phyloP scores from a whole-genome alignment of 129 eudicot genomes.

The Helianthus annuus region HanXRQr2.0-SUNRISE NC_035445.2:127710301-127710800 shows the following conservation, averaged over 20 bases:
- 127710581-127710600: not conserved
- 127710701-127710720: too few relatives aligned
- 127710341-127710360: constrained; percentile 91
- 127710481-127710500: constrained; percentile 92
- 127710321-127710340: constrained; percentile 68
- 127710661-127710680: too few relatives aligned
- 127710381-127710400: constrained; percentile 96
- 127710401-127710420: not conserved
- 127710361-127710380: constrained; percentile 82
- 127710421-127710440: not conserved
- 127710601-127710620: not conserved
- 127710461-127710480: constrained; percentile 46
- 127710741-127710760: too few relatives aligned
- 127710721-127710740: too few relatives aligned
- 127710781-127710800: too few relatives aligned
- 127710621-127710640: not conserved
- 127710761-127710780: too few relatives aligned
- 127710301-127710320: not conserved
- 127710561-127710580: constrained; percentile 96
- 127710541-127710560: constrained; percentile 79
- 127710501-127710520: constrained; percentile 89
- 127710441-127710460: constrained; percentile 6
- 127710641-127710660: too few relatives aligned
- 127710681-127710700: too few relatives aligned
- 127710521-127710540: constrained; percentile 85